phyloP scores from a whole-genome alignment of 805 yeast genomes.

The Nakazawaea holstii region DNA sequence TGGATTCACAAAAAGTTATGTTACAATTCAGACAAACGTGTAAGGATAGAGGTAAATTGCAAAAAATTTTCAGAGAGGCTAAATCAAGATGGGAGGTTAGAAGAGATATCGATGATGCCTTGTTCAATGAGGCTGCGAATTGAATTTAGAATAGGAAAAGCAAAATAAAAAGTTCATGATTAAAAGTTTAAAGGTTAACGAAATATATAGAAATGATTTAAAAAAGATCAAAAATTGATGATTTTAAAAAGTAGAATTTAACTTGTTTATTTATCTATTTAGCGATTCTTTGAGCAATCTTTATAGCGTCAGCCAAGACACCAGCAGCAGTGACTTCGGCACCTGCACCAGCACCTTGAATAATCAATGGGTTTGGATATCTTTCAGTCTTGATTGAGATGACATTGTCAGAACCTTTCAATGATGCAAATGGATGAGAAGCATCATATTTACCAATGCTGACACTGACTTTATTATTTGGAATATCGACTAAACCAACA shows the following conservation, averaged over 20 bases:
- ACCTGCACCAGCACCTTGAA: slow-evolving; percentile 97
- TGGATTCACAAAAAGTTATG: slow-evolving; percentile 75
- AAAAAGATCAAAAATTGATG: no score
- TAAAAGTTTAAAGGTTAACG: no score
- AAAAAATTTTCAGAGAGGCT: slow-evolving; percentile 55
- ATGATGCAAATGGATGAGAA: slow-evolving; percentile 92
- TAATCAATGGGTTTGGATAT: slow-evolving; percentile 85
- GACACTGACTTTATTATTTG: slow-evolving; percentile 65
- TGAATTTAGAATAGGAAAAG: neutral
- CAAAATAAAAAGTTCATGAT: slow-evolving; percentile 5
- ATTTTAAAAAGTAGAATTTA: neutral
- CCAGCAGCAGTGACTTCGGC: slow-evolving; percentile 70
- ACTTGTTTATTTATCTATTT: slow-evolving; percentile 23
- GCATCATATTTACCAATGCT: slow-evolving; percentile 83
- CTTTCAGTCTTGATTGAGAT: slow-evolving; percentile 88
- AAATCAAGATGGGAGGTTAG: slow-evolving; percentile 38
- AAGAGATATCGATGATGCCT: slow-evolving; percentile 23
- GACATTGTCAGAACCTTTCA: slow-evolving; percentile 95
- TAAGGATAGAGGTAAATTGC: slow-evolving; percentile 40
- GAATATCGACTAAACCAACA: slow-evolving; percentile 85
- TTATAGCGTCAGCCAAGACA: slow-evolving; percentile 88
- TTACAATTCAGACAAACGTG: slow-evolving; percentile 61
- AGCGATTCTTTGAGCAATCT: slow-evolving; percentile 82
- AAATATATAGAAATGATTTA: no score
- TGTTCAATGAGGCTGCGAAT: slow-evolving; percentile 11